Base-by-base conservation (phyloP, 768 basidiomycete genomes). In the Boletus coccyginus region DNA sequence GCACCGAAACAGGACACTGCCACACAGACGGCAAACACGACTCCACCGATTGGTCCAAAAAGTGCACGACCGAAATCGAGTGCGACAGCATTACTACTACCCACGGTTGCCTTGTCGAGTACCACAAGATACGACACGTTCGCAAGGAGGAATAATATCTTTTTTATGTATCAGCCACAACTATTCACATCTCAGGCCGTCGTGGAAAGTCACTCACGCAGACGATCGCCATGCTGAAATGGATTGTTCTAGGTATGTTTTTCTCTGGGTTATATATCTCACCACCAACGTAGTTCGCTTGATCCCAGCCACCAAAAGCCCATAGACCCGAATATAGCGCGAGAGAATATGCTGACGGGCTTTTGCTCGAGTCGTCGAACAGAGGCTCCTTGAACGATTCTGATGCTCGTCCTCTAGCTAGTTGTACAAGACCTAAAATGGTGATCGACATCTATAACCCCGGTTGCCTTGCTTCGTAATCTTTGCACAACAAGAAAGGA, bases 271-370 rank as follows among this genome's bases (percentile, higher is more conserved):
- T 82, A 52, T 78, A 75, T 75, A 98, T 90, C 71, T 94, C 94
- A 31, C 91, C 95, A 14, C 89, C 91, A 16, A 98, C 91, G 60
- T 89, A 96, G 68, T 93, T 94, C 31, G 83, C 87, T 72, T 91
- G 89, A 65, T 95, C 95, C 94, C 94, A 99, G 1, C 96, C 96
- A 70, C 94, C 94, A 61, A 92, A 94, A 2, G 94, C 94, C 92
- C 90, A 98, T 5, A 98, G 75, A 3, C 94, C 92, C 12, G 94
- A 96, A 71, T 97, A 99, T 7, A 98, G 76, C 0, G 95, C 96
- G n/a, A 98, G 77, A 7, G 95, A 92, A 74, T 93, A 98, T 3
- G 85, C 78, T 2, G 92, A 90, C 1, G 93, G 90, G 58, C 90
- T 90, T 17, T 73, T 80, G 53, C 87, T 90, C 17, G 92, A 88